Evolutionary conservation across 2,329 filamentous ascomycete species (phyloP), one percentile per base, ranked within the genome.

Genomic region (Nemania sp.): DNA sequence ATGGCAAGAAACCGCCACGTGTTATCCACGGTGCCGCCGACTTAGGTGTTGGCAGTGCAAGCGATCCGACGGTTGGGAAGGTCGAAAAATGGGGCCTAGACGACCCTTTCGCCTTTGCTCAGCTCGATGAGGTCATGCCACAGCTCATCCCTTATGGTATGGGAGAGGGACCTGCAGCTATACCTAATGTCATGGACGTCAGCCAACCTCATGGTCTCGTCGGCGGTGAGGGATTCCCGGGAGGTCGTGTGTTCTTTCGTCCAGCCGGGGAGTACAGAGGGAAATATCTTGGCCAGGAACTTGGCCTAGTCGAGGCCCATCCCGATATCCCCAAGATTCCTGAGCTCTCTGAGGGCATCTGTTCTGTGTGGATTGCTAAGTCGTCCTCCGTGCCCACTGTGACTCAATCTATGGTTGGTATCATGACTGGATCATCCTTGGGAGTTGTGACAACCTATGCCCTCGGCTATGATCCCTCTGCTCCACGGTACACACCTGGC

Each of bases 341-440:
- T 1, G 83, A 87, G 62, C 80, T 88, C 53, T 83, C 81, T 0
- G 90, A 95, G 63, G 86, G 89, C 1, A 83, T 95, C 17, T 91
- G 87, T 66, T 87, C 88, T 42, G 87, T 96, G 3, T 98, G 94
- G 94, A 88, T 97, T 65, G 91, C 93, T 37, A 98, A 97, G 72
- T 90, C 91, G 1, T 78, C 85, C 9, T 81, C 85, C 4, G 83
- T 97, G 32, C 87, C 90, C 12, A 82, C 84, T 10, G 80, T 87
- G 58, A 96, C 92, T 0, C 84, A 90, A 62, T 90, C 90, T 5
- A 81, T 95, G 72, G 79, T 96, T 56, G 93, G 92, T 4, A 91
- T 97, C 68, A 77, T 98, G 70, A 87, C 87, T 45, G 94, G 92
- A 5, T 95, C 92, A 18, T 91, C 93, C 2, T 82, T 91, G 10